Evolutionary conservation across 768 basidiomycete genomes (phyloP).

Genomic region (Mycena floridula): DNA sequence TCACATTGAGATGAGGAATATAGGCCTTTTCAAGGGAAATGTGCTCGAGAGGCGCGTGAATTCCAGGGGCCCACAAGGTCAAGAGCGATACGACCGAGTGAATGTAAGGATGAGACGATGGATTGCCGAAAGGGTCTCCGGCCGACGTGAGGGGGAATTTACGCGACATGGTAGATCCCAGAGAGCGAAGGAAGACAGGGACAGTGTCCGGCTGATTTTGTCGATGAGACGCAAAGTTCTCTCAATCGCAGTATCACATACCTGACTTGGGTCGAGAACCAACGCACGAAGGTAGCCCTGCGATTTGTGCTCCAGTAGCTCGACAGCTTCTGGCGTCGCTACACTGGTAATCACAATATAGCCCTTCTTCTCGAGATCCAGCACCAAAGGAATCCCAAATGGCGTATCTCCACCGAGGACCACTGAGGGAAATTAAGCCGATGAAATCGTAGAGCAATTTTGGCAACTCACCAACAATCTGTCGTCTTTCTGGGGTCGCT

Average conservation of each 20-base stretch:
- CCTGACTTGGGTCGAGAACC: slow-evolving; percentile 76
- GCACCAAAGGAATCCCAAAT: slow-evolving; percentile 63
- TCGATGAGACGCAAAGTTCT: background rate
- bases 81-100: slow-evolving; percentile 77
- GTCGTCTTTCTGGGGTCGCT: slow-evolving; percentile 47
- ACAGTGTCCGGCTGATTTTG: slow-evolving; percentile 57
- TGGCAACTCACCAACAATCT: slow-evolving; percentile 57
- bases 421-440: slow-evolving; percentile 38
- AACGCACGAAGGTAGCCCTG: slow-evolving; percentile 78
- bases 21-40: slow-evolving; percentile 58
- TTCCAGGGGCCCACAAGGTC: slow-evolving; percentile 40
- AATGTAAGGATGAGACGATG: slow-evolving; percentile 61
- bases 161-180: slow-evolving; percentile 73
- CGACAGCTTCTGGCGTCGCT: slow-evolving; percentile 57
- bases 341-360: slow-evolving; percentile 84
- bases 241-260: slow-evolving; percentile 20
- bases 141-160: slow-evolving; percentile 73
- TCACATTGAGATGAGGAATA: slow-evolving; percentile 64
- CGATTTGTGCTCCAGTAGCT: slow-evolving; percentile 54
- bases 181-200: slow-evolving; percentile 72
- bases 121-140: slow-evolving; percentile 76
- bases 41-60: slow-evolving; percentile 64
- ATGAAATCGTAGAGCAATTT: background rate
- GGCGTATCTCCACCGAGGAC: slow-evolving; percentile 78
- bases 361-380: slow-evolving; percentile 69